Evolutionary conservation across 257 asterid genomes (phyloP), one percentile per base, ranked within the genome.

Genomic region (Knoxia roxburghii): DNA sequence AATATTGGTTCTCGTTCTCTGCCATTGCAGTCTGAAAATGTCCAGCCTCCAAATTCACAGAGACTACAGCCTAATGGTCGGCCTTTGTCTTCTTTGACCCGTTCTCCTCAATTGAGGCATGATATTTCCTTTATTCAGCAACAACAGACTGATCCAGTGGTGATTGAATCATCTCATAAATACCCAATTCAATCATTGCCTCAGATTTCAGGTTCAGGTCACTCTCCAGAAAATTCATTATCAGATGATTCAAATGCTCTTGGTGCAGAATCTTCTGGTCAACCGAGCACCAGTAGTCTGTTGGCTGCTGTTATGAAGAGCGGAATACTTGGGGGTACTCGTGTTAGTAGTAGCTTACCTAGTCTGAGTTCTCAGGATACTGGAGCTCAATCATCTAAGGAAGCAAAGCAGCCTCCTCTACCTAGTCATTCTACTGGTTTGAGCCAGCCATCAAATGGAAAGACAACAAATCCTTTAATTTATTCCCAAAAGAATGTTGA

Each of bases 291-390:
- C 20, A 84, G 83, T 72, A 81, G 80, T 61, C 50, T 78, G 75
- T 65, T 88, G 61, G 89, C 84, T 67, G 81, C 87, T 75, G 84
- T 80, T 58, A 77, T 73, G 76, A 77, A 80, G 65, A 84, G 84
- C 73, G 89, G 86, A 79, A 78, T 76, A 53, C 77, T 73, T 53
- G 73, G 78, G 63, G 74, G 65, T 70, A 72, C 63, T 71, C 61
- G 78, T 60, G 48, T 70, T 37, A 41, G 72, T 15, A 75, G 85
- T 67, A 78, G 78, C 62, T 74, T 76, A 43, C 77, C 73, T 43
- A 58, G 46, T 50, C 70, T 73, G 24, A 69, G 61, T 57, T 73
- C 70, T 75, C 71, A 54, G 68, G 91, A 68, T 68, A 68, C 76
- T 63, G 70, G 68, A 59, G 51, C 68, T 21, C 75, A 72, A 52